Conservation (phyloP, 768 basidiomycete species). For the Suillus occidentalis region DNA sequence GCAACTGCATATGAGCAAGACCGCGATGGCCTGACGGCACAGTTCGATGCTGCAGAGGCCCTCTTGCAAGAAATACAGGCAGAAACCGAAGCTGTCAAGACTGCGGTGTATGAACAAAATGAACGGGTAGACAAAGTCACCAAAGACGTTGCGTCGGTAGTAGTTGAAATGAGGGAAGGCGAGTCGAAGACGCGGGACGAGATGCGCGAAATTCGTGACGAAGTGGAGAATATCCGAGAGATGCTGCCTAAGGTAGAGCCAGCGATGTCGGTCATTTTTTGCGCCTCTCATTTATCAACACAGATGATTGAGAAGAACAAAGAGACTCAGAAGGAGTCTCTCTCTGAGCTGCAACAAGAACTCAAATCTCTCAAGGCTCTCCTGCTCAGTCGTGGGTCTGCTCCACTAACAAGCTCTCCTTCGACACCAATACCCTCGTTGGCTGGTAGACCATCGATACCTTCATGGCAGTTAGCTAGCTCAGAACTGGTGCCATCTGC, state of each 20-base stretch:
- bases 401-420: slow-evolving; percentile 44
- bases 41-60: slow-evolving; percentile 87
- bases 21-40: slow-evolving; percentile 77
- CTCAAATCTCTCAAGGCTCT: slow-evolving; percentile 92
- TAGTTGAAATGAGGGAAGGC: slow-evolving; percentile 73
- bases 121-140: slow-evolving; percentile 71
- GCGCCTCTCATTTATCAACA: slow-evolving; percentile 5
- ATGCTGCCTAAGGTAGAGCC: slow-evolving; percentile 84
- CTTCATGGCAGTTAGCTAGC: slow-evolving; percentile 84
- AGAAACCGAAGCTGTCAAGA: slow-evolving; percentile 71
- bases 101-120: slow-evolving; percentile 75
- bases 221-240: slow-evolving; percentile 86
- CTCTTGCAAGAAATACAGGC: slow-evolving; percentile 78
- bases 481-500: slow-evolving; percentile 24
- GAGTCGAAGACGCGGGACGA: slow-evolving; percentile 82
- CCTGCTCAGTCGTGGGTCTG: slow-evolving; percentile 69
- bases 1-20: slow-evolving; percentile 89
- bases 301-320: slow-evolving; percentile 97
- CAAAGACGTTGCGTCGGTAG: slow-evolving; percentile 67
- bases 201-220: slow-evolving; percentile 89
- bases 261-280: background rate
- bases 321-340: slow-evolving; percentile 77
- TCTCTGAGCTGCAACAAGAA: slow-evolving; percentile 89
- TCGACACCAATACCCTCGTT: slow-evolving; percentile 51
- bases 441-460: slow-evolving; percentile 71